Evolutionary conservation across 345 rosid genomes (phyloP).

Genomic region (Streptanthus diversifolius): DNA sequence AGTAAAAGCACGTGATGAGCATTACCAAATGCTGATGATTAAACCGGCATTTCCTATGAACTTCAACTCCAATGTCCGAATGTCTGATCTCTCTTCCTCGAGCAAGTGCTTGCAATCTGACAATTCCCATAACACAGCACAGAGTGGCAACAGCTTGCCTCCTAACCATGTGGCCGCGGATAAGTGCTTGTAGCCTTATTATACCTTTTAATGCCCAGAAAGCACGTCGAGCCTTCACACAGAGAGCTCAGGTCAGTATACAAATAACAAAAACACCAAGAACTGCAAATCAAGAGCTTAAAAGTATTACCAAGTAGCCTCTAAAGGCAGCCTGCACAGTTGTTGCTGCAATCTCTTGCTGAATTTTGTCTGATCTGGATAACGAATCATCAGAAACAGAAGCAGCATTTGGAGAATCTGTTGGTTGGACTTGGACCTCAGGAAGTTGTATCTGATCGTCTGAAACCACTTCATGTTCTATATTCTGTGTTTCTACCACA

Average conservation of each 20-base stretch:
- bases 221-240: constrained; percentile 33
- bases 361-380: constrained; percentile 48
- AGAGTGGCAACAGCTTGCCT: constrained; percentile 39
- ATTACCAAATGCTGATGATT: constrained; percentile 49
- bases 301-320: constrained; percentile 34
- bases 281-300: background rate
- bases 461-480: constrained; percentile 43
- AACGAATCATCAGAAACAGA: constrained; percentile 28
- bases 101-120: constrained; percentile 36
- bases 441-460: constrained; percentile 36
- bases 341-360: constrained; percentile 64
- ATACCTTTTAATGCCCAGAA: constrained; percentile 39
- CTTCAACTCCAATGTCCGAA: constrained; percentile 30
- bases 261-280: background rate
- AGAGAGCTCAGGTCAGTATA: background rate
- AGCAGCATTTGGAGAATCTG: constrained; percentile 32
- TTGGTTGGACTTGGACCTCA: constrained; percentile 37
- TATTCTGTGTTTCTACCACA: constrained; percentile 36
- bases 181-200: constrained; percentile 44
- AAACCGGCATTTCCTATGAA: constrained; percentile 17
- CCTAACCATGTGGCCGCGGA: constrained; percentile 48
- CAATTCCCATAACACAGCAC: constrained; percentile 35
- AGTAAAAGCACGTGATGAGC: background rate
- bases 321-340: constrained; percentile 63
- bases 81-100: constrained; percentile 27